A percentile compares a stretch with the other conserved stretches of the same genome.
These are phyloP conservation scores for Podospora pseudoanserina DNA, from an alignment of 495 filamentous ascomycete species.

Conservation along the genomic window DNA sequence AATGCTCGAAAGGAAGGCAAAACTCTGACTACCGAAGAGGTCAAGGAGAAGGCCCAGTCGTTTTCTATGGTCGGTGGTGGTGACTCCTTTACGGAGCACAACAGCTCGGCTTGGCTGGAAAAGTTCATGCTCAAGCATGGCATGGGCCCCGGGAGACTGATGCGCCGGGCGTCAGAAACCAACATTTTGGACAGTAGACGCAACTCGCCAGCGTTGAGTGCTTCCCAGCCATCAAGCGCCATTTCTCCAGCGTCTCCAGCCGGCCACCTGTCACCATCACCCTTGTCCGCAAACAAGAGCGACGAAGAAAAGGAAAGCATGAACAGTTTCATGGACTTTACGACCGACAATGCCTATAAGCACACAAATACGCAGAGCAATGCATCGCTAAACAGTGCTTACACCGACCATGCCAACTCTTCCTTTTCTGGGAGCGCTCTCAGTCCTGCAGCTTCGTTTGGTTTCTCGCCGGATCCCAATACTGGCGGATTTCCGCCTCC, in stretches of 20 bases:
- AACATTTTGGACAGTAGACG: conserved; percentile 58
- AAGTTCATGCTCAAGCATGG: conserved; percentile 96
- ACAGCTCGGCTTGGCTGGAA: conserved; percentile 79
- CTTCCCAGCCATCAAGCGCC: conserved; percentile 63
- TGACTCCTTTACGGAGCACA: conserved; percentile 73
- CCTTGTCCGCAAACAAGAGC: conserved; percentile 63
- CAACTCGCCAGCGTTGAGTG: conserved; percentile 51
- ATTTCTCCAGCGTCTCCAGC: conserved; percentile 72
- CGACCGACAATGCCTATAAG: conserved; percentile 47
- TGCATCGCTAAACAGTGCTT: conserved; percentile 52
- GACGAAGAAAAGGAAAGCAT: conserved; percentile 55
- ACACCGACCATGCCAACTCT: conserved; percentile 60
- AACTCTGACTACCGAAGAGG: conserved; percentile 73
- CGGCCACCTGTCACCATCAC: conserved; percentile 59
- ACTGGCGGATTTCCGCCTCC: conserved; percentile 59
- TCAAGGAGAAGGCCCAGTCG: conserved; percentile 80
- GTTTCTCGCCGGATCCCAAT: conserved; percentile 71
- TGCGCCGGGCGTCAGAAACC: conserved; percentile 67
- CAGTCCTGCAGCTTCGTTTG: conserved; percentile 81
- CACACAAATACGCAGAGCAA: conserved; percentile 55
- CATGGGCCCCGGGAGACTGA: conserved; percentile 58
- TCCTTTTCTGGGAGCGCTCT: conserved; percentile 71
- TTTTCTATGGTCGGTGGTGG: conserved; percentile 69
- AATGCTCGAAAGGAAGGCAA: conserved; percentile 77
- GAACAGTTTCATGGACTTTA: conserved; percentile 50